Conservation (phyloP, 345 rosid species). For the Melaleuca quinquenervia region DNA sequence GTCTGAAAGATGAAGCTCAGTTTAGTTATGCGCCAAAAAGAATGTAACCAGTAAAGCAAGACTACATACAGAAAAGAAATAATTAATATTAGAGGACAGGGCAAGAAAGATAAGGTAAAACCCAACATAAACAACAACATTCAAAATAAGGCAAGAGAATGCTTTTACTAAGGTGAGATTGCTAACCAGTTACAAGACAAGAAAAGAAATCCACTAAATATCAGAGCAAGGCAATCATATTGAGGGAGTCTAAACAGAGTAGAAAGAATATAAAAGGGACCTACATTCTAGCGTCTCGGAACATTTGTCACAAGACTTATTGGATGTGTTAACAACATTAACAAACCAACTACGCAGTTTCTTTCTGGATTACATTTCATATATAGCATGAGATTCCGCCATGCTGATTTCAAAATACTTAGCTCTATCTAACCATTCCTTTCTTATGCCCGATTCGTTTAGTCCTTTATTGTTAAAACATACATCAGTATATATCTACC, state of each 20-base stretch:
- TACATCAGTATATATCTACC: conserved; percentile 18
- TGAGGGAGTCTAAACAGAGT: background rate
- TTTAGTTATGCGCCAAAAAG: background rate
- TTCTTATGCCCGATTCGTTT: background rate
- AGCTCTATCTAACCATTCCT: background rate
- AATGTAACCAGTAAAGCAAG: background rate
- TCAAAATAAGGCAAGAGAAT: background rate
- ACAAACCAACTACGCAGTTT: background rate
- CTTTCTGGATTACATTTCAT: background rate
- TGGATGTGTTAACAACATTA: background rate
- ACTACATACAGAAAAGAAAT: background rate
- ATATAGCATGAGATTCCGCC: background rate
- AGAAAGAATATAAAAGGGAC: background rate
- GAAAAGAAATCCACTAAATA: background rate
- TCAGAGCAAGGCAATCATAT: background rate
- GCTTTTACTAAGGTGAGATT: background rate
- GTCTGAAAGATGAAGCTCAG: conserved; percentile 18
- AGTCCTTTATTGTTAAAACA: background rate
- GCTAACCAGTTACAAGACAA: background rate
- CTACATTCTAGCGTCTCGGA: background rate
- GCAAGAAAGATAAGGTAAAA: background rate
- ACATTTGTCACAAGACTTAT: background rate
- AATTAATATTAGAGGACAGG: background rate
- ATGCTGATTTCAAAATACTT: background rate
- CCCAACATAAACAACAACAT: background rate